These are phyloP conservation scores for Penicillium malachiteum DNA, from an alignment of 495 filamentous ascomycete species.

Conservation along the genomic window DNA sequence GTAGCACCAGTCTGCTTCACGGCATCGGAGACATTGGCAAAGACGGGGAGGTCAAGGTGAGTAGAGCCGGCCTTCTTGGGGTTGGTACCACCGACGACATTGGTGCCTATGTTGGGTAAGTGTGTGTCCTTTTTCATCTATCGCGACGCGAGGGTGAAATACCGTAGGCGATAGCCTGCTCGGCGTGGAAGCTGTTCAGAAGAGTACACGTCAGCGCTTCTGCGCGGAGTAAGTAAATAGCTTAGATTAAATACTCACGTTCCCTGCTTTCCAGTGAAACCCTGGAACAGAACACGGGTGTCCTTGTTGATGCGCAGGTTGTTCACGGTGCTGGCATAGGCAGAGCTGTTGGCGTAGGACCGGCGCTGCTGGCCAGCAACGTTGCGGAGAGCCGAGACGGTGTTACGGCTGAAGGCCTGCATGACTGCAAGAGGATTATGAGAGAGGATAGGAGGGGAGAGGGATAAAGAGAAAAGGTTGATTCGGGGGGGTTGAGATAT, in stretches of 20 bases:
- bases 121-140: constrained; percentile 19
- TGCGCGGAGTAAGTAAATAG: constrained; percentile 6
- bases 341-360: constrained; percentile 65
- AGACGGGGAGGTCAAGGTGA: constrained; percentile 92
- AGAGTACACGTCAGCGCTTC: constrained; percentile 42
- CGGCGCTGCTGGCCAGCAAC: constrained; percentile 55
- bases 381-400: constrained; percentile 49
- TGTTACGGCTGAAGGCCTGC: constrained; percentile 55
- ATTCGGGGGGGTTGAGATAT: constrained; percentile 23
- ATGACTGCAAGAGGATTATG: constrained; percentile 36
- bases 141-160: constrained; percentile 29
- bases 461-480: constrained; percentile 16
- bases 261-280: constrained; percentile 98
- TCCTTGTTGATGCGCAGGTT: constrained; percentile 91
- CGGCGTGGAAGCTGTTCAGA: constrained; percentile 81
- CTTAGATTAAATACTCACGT: constrained; percentile 62
- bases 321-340: constrained; percentile 78
- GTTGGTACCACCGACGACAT: constrained; percentile 97
- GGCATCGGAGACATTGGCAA: constrained; percentile 83
- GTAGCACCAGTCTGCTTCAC: constrained; percentile 87
- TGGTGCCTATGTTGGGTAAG: constrained; percentile 68
- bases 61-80: constrained; percentile 93
- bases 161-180: constrained; percentile 98
- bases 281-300: constrained; percentile 94
- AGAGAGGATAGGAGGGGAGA: constrained; percentile 23